Evolutionary conservation across 129 eudicot genomes (phyloP), one percentile per base, ranked within the genome.

Genomic region (Glebionis coronaria): DNA sequence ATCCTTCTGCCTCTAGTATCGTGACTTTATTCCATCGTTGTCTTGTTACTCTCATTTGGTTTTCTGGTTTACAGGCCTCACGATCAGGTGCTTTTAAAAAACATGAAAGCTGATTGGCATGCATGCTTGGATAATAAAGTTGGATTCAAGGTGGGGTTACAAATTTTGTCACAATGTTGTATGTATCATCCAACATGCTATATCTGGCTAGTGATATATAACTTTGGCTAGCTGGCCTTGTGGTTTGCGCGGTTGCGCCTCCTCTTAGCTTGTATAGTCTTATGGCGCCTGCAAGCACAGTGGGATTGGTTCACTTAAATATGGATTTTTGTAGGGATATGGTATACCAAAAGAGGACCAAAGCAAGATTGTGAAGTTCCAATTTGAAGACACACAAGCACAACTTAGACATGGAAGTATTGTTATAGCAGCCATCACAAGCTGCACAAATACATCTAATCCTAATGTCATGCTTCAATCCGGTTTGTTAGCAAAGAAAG

Each of bases 361-460:
- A 21, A 38, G 23, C 19, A 73, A 62, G 61, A 13, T 73, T 20
- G 78, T 9, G 9, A 56, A 66, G 65, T 74, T 74, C 49, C 38
- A 45, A 56, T 65, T 65, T 5, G 59, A 11, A 3, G 61, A 27
- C 7, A 42, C 31, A 10, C 72, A 66, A 18, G 67, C 67, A 15
- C 57, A 74, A 38, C 67, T 74, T 19, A 65, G 20, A 35, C 67
- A 74, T 14, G 69, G 79, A 25, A 67, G 59, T 56, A 62, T 75
- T n/a, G 73, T 75, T 29, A 67, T 75, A 35, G 79, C 79, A 47
- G 68, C 79, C 20, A 75, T 75, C 35, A 75, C 79, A 12, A 75
- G 79, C 60, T 67, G 69, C n/a, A 75, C 79, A 49, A 75, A 75
- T 42, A 75, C 79, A 7, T 75, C 79, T 19, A 75, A 75, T 67